Evolutionary conservation across 2,329 filamentous ascomycete species (phyloP), one percentile per base, ranked within the genome.

Genomic region (Catunica adiposa): DNA sequence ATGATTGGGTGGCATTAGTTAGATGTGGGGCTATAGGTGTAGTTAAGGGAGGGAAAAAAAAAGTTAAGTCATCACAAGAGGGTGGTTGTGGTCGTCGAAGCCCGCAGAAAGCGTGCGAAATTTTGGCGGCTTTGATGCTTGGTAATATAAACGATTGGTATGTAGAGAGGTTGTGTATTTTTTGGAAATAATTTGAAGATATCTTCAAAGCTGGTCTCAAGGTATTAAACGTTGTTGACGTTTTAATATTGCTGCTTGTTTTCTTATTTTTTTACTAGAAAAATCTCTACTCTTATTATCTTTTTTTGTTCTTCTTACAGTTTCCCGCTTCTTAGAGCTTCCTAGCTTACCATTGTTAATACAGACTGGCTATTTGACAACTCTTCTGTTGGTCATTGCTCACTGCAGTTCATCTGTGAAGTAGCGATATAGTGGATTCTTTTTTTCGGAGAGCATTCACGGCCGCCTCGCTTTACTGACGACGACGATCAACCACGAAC

Each of bases 41-140:
- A 52, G 31, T n/a, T n/a, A n/a, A 42, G 42, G 31, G 26, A 54
- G 20, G 42, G 42, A 20, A 31, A 54, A 54, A 54, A 57, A 54
- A 57, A 48, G 51, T 54, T 44, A 51, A 51, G 56, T 44, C 51
- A 51, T 57, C 56, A 57, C 51, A 51, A 54, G 54, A 54, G 44
- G 23, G 14, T 38, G 47, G 51, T 51, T 51, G 22, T 15, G 17
- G 29, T 11, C 51, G 46, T 57, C 56, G 56, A 57, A 57, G 37
- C 56, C 53, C 51, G 53, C 42, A 54, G 56, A 57, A 57, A 31
- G 40, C 42, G 51, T 57, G 51, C 56, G 56, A 57, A 57, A 46
- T 42, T 38, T 52, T n/a, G 15, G 9, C 15, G 20, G 29, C 8
- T 29, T 47, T 38, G 40, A 17, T 44, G 40, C 40, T 44, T 44